Evolutionary conservation across 2,329 filamentous ascomycete genomes (phyloP).

Genomic region (Diaporthe sp.): DNA sequence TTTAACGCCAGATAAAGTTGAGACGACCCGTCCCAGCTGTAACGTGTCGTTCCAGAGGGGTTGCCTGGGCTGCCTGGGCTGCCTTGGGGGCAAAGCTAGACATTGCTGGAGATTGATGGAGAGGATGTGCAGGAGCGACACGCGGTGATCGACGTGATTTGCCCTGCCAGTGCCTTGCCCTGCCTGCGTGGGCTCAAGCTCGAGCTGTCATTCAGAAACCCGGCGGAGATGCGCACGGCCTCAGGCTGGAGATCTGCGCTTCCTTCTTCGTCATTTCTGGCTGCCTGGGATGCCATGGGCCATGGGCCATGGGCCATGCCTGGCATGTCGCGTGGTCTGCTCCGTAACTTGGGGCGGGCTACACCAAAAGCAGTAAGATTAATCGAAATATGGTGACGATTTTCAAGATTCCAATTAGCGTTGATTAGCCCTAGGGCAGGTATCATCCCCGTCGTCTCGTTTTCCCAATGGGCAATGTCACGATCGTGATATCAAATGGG

Average conservation of each 20-base stretch:
- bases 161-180: not conserved
- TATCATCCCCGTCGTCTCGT: not conserved
- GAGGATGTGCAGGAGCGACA: constrained; percentile 12
- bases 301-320: not conserved
- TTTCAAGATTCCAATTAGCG: constrained; percentile 20
- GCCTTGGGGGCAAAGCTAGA: too few relatives aligned
- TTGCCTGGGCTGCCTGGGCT: not conserved
- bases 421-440: not conserved
- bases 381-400: constrained; percentile 11
- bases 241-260: constrained; percentile 12
- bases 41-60: not conserved
- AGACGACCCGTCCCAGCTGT: constrained; percentile 20
- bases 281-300: not conserved
- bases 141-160: constrained; percentile 22
- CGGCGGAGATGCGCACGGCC: constrained; percentile 15
- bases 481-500: not conserved
- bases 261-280: not conserved
- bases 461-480: constrained; percentile 2
- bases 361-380: constrained; percentile 23
- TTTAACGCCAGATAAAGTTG: constrained; percentile 23
- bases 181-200: not conserved
- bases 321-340: constrained; percentile 14
- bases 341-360: not conserved
- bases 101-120: too few relatives aligned
- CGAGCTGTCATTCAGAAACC: constrained; percentile 11